These are phyloP conservation scores for Pascua guehoae DNA, from an alignment of 1,284 basidiomycete genomes.

Conservation along the genomic window DNA sequence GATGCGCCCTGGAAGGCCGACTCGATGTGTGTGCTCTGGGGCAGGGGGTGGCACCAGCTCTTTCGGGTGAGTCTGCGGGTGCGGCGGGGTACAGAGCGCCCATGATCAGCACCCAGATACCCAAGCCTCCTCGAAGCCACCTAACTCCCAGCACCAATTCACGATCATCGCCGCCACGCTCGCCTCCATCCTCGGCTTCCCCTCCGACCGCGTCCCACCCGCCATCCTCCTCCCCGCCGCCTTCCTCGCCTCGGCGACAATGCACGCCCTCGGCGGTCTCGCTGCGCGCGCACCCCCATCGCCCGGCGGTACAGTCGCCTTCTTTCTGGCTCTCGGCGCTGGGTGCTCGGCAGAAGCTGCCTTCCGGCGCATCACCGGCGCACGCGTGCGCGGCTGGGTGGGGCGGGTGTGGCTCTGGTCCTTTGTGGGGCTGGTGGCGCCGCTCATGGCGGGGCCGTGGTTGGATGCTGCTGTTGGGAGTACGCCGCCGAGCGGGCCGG, in stretches of 20 bases:
- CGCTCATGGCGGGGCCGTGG: too few species aligned
- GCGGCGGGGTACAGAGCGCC: too few species aligned
- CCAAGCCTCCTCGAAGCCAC: too few species aligned
- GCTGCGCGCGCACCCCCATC: conserved; percentile 27
- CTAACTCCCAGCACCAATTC: conserved; percentile 30
- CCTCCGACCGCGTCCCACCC: conserved; percentile 23
- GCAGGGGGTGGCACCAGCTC: conserved; percentile 47
- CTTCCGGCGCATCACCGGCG: conserved; percentile 20
- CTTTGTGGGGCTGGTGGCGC: background rate
- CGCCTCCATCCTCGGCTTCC: conserved; percentile 17
- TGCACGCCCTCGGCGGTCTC: conserved; percentile 42
- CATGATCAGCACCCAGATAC: too few species aligned
- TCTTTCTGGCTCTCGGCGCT: conserved; percentile 38
- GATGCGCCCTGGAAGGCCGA: conserved; percentile 34
- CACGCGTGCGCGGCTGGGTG: conserved; percentile 30
- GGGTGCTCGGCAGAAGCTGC: conserved; percentile 24
- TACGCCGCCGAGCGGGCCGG: background rate
- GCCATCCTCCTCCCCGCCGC: conserved; percentile 25
- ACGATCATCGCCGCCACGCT: conserved; percentile 31
- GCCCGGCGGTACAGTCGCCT: conserved; percentile 18
- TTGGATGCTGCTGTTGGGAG: too few species aligned
- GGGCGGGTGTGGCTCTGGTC: conserved; percentile 36
- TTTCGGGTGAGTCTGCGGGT: conserved; percentile 14
- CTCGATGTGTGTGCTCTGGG: conserved; percentile 46
- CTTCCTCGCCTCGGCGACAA: conserved; percentile 37